Percentiles rank a stretch among this genome's conserved stretches.
Conservation (phyloP, 306 rosid genomes). For the Vachellia collinsii region DNA sequence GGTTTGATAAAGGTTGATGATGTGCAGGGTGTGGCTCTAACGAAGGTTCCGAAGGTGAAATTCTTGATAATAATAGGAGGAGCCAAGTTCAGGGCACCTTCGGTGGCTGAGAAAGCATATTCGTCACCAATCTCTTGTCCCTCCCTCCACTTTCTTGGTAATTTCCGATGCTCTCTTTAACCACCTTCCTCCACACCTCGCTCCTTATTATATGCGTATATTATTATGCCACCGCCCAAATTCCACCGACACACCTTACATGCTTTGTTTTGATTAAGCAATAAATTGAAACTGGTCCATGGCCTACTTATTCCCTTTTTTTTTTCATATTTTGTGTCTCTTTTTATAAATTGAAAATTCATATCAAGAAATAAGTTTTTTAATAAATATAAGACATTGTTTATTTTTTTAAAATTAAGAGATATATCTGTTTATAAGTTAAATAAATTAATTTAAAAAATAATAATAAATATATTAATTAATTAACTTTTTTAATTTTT, state of each 20-base stretch:
- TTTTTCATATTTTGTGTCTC: too few species aligned
- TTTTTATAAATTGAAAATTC: too few species aligned
- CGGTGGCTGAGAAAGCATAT: conserved; percentile 62
- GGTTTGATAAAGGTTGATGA: background rate
- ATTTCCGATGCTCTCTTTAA: conserved; percentile 9
- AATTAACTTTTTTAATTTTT: too few species aligned
- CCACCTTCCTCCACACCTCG: background rate
- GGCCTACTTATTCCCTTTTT: background rate
- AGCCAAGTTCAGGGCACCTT: conserved; percentile 58
- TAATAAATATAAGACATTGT: too few species aligned
- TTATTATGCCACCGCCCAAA: background rate
- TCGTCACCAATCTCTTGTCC: conserved; percentile 55
- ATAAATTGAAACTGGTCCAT: background rate
- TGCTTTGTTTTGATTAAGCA: background rate
- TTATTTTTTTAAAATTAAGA: too few species aligned
- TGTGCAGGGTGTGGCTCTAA: conserved; percentile 69
- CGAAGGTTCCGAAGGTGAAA: conserved; percentile 73
- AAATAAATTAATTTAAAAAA: too few species aligned
- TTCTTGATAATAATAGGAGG: conserved; percentile 79
- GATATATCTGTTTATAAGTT: too few species aligned
- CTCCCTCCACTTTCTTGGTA: conserved; percentile 90
- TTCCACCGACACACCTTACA: background rate
- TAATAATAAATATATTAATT: too few species aligned
- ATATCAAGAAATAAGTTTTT: too few species aligned
- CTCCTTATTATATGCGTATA: background rate